Conservation (phyloP, 305 asterid species). For the Lippia alba region DNA sequence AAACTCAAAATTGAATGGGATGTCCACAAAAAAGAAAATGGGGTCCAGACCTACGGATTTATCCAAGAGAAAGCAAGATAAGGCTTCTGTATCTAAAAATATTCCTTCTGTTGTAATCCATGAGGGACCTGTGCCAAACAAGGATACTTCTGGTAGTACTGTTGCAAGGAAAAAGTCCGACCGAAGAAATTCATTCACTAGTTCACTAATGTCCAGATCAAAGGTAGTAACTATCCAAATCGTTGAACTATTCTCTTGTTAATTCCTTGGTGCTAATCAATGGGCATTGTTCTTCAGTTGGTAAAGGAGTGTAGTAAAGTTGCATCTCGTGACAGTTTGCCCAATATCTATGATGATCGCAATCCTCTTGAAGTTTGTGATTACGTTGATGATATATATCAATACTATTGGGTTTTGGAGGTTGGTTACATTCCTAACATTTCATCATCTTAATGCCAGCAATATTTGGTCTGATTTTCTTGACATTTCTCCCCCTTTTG, state of each 20-base stretch:
- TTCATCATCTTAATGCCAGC: constrained; percentile 16
- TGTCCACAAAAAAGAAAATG: constrained; percentile 45
- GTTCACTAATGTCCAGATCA: constrained; percentile 66
- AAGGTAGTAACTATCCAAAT: constrained; percentile 50
- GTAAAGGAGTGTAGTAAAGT: constrained; percentile 48
- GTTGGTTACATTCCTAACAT: constrained; percentile 43
- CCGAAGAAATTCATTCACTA: constrained; percentile 80
- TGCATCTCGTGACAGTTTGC: constrained; percentile 53
- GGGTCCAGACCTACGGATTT: constrained; percentile 48
- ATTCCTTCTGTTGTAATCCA: constrained; percentile 44
- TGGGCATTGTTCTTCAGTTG: constrained; percentile 42
- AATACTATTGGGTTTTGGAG: constrained; percentile 96
- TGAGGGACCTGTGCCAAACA: constrained; percentile 50
- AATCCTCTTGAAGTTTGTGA: constrained; percentile 91
- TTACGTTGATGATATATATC: constrained; percentile 92
- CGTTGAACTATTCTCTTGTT: constrained; percentile 13
- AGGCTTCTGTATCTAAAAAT: constrained; percentile 46
- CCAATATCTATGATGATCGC: constrained; percentile 72
- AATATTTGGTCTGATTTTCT: background rate
- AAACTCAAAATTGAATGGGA: constrained; percentile 48
- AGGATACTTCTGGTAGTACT: constrained; percentile 46
- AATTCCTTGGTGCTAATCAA: constrained; percentile 33
- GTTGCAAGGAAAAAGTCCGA: constrained; percentile 56
- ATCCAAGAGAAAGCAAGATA: constrained; percentile 55
- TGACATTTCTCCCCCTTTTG: constrained; percentile 14